Percentiles rank a stretch among this genome's conserved stretches.
Evolutionary conservation across 768 basidiomycete species (phyloP).

Genomic region (Lactarius deliciosus): DNA sequence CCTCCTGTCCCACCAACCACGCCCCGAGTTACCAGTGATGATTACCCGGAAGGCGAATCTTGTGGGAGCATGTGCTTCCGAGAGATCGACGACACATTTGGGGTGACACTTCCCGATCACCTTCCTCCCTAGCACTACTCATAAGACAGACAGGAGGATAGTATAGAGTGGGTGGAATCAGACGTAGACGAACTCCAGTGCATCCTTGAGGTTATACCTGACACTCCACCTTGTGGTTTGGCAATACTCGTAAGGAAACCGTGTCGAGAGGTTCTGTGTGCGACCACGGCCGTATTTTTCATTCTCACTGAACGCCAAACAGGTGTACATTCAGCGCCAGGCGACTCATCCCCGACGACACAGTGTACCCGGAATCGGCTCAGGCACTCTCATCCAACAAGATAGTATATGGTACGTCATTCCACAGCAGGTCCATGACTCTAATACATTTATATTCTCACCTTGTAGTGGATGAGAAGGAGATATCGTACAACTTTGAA

Average conservation of each 20-base stretch:
- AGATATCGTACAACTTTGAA: background rate
- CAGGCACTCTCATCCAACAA: background rate
- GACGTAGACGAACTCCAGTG: constrained; percentile 22
- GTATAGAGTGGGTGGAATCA: constrained; percentile 12
- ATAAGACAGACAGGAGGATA: background rate
- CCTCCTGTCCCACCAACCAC: constrained; percentile 2
- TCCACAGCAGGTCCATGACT: background rate
- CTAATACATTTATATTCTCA: background rate
- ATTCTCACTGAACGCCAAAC: background rate
- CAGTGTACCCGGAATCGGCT: constrained; percentile 10
- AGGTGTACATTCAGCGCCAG: constrained; percentile 23
- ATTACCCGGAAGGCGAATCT: constrained; percentile 11
- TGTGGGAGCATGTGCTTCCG: constrained; percentile 17
- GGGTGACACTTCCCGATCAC: background rate
- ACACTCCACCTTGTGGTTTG: constrained; percentile 25
- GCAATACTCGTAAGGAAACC: constrained; percentile 26
- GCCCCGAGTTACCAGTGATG: constrained; percentile 15
- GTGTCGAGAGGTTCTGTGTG: constrained; percentile 22
- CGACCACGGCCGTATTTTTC: too few relatives aligned
- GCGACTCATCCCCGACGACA: constrained; percentile 18
- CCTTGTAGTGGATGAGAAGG: background rate
- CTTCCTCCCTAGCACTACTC: background rate
- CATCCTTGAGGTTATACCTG: constrained; percentile 26
- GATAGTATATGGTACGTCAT: constrained; percentile 5
- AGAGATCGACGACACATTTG: constrained; percentile 8